Conservation (phyloP, 2,329 filamentous ascomycete genomes). For the Epicoccum nigrum region DNA sequence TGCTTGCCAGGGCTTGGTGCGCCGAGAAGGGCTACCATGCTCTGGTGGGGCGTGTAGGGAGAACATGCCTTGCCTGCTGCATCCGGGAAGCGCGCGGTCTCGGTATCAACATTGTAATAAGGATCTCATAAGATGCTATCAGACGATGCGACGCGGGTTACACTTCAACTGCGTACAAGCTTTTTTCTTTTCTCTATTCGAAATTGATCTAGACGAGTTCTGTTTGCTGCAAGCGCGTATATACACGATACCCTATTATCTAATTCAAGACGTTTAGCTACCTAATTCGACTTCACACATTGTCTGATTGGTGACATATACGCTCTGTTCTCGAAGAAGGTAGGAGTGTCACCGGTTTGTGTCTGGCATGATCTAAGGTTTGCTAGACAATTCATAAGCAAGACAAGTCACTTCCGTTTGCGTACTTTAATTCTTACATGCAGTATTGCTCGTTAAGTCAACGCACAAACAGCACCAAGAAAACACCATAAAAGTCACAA, state of each 20-base stretch:
- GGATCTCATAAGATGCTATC: constrained; percentile 34
- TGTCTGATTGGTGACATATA: too few relatives aligned
- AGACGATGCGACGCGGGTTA: not conserved
- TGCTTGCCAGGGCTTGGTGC: constrained; percentile 74
- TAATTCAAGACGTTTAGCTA: not conserved
- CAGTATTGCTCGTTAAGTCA: too few relatives aligned
- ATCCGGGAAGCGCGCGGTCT: constrained; percentile 76
- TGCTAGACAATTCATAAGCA: too few relatives aligned
- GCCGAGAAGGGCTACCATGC: constrained; percentile 77
- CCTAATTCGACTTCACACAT: too few relatives aligned
- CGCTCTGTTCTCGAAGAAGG: too few relatives aligned
- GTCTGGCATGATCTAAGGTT: too few relatives aligned
- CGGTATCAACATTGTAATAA: constrained; percentile 69
- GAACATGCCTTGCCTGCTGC: constrained; percentile 75
- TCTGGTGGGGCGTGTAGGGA: constrained; percentile 68
- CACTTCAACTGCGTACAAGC: not conserved
- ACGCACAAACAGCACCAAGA: too few relatives aligned
- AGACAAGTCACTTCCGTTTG: too few relatives aligned
- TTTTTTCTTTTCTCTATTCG: not conserved
- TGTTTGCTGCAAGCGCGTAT: not conserved
- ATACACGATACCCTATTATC: constrained; percentile 9
- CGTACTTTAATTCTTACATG: too few relatives aligned
- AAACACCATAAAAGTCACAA: too few relatives aligned
- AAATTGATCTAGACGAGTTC: not conserved
- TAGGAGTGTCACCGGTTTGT: too few relatives aligned